phyloP scores from a whole-genome alignment of 345 rosid genomes.

The Erysimum cheiranthoides region DNA sequence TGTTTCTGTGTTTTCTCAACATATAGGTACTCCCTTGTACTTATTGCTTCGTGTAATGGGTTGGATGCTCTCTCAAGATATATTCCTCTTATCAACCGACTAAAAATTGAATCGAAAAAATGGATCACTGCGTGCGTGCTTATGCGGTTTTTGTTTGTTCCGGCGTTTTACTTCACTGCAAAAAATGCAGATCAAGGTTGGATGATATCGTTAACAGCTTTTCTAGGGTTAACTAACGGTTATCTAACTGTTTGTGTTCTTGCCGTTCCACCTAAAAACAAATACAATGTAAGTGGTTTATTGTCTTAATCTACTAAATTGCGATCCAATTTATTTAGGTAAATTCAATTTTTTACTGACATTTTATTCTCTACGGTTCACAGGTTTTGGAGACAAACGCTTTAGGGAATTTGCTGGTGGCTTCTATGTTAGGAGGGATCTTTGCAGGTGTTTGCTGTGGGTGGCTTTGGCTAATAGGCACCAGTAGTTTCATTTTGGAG shows the following conservation, averaged over 20 bases:
- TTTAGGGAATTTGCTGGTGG: constrained; percentile 69
- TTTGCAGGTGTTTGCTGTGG: constrained; percentile 68
- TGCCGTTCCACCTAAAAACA: constrained; percentile 28
- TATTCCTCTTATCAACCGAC: constrained; percentile 51
- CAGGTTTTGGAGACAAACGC: constrained; percentile 85
- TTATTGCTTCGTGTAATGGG: constrained; percentile 61
- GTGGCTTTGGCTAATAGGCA: constrained; percentile 78
- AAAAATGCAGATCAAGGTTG: constrained; percentile 77
- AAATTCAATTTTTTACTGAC: no score
- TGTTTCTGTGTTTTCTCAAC: no score
- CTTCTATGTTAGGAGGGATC: constrained; percentile 58
- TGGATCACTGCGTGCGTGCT: constrained; percentile 56
- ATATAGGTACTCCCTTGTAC: constrained; percentile 61
- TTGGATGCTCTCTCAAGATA: constrained; percentile 69
- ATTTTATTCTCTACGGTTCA: background rate
- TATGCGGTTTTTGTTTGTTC: constrained; percentile 61
- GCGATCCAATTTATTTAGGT: no score
- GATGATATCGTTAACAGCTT: constrained; percentile 68
- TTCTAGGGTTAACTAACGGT: constrained; percentile 71
- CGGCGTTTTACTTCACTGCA: constrained; percentile 77
- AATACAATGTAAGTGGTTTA: constrained; percentile 1
- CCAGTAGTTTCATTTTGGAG: constrained; percentile 46
- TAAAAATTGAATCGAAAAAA: constrained; percentile 65
- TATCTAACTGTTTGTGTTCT: constrained; percentile 75
- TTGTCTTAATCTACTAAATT: no score